Base-by-base conservation (phyloP, 768 basidiomycete genomes). In the Termitomyces sp. region DNA sequence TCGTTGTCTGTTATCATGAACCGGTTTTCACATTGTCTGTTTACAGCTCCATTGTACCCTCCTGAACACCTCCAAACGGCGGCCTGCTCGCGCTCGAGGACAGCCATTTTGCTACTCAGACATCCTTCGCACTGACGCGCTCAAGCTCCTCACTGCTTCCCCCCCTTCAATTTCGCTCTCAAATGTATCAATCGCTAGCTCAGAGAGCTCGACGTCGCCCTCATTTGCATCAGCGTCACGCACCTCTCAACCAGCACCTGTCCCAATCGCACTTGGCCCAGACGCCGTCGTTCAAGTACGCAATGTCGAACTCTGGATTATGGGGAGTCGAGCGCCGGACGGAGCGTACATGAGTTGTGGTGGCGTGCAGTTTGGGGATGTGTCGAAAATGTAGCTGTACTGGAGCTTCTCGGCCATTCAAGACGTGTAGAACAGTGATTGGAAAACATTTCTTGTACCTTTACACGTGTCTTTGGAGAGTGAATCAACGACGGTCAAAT, bases 1-100 rank as follows among this genome's bases (percentile, higher is more conserved):
- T 28, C 2, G 28, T 28, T 28, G 28, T 28, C 28, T 28, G 28
- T 4, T 28, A 28, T n/a, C 28, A 28, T 28, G 28, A 28, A 28
- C 28, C 4, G 28, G 4, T 28, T 4, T 28, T 28, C 11, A 22
- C 64, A n/a, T 20, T 22, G 79, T 78, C 5, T 61, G 64, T 36
- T 65, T 70, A 35, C 22, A 62, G 63, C 56, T 65, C n/a, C 67
- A 68, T 51, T 69, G 68, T 49, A 67, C 68, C 4, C 32, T 69
- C 32, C 61, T 69, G 7, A 69, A 69, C 57, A 63, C 66, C 4
- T 67, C 65, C 8, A 55, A 66, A 16, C 61, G 68, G 2, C 61
- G 59, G 20, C 65, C 65, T 6, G 48, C 63, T 15, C 57, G 57
- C 7, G 13, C 44, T 13, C 63, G 64, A 2, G 44, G 66, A 11